Percentiles rank a stretch among this genome's conserved stretches.
Conservation (phyloP, 2,329 filamentous ascomycete species). For the Arthrinium puccinioides region DNA sequence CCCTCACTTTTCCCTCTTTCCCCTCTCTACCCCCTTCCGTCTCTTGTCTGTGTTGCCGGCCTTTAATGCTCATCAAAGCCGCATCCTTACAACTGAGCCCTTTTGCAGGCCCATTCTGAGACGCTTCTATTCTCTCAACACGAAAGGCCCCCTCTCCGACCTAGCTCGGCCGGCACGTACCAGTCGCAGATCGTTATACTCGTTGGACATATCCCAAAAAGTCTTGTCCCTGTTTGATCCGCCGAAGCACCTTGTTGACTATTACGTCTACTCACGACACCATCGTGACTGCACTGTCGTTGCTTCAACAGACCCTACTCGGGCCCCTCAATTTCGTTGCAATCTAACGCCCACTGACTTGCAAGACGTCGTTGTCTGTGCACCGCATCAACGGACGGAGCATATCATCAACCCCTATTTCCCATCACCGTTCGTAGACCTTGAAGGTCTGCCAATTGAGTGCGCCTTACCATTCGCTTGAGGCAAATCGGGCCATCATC, state of each 20-base stretch:
- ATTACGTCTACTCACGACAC: slow-evolving; percentile 20
- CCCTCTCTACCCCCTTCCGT: slow-evolving; percentile 21
- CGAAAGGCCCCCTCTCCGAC: slow-evolving; percentile 1
- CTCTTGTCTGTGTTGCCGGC: slow-evolving; percentile 21
- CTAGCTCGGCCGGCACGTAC: slow-evolving; percentile 8
- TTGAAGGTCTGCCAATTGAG: slow-evolving; percentile 32
- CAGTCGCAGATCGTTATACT: slow-evolving; percentile 29
- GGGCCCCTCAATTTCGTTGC: slow-evolving; percentile 30
- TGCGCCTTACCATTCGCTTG: slow-evolving; percentile 33
- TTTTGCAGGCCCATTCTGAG: slow-evolving; percentile 6
- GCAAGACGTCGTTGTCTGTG: slow-evolving; percentile 24
- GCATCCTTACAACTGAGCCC: slow-evolving; percentile 24
- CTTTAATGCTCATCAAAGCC: slow-evolving; percentile 14
- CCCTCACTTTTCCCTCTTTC: slow-evolving; percentile 29
- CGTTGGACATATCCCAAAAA: slow-evolving; percentile 19
- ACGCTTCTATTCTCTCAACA: slow-evolving; percentile 7
- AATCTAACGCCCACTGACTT: slow-evolving; percentile 21
- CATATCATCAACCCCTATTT: slow-evolving; percentile 1
- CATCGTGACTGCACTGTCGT: slow-evolving; percentile 19
- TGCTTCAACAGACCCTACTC: slow-evolving; percentile 11
- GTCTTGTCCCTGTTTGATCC: slow-evolving; percentile 19
- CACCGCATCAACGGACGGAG: slow-evolving; percentile 17
- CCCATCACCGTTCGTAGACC: slow-evolving; percentile 19
- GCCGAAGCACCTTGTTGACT: slow-evolving; percentile 18
- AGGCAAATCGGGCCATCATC: slow-evolving; percentile 33